phyloP scores from a whole-genome alignment of 192 early-diverging fungal species.

The Chytriomyces hyalinus region DNA sequence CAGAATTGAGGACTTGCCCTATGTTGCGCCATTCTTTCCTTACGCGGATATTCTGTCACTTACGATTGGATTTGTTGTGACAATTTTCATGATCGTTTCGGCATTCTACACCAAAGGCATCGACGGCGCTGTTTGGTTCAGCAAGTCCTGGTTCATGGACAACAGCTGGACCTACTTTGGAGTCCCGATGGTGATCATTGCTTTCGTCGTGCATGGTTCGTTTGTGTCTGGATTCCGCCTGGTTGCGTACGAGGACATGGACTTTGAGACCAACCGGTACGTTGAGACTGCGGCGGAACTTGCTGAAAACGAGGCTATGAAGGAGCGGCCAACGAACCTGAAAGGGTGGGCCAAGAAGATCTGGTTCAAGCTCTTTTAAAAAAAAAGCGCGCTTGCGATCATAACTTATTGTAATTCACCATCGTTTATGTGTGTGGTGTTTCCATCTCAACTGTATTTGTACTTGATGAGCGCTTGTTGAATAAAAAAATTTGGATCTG shows the following conservation, averaged over 20 bases:
- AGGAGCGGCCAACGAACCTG: conserved; percentile 24
- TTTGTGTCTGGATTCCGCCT: conserved; percentile 10
- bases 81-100: conserved; percentile 16
- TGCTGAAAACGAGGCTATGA: conserved; percentile 7
- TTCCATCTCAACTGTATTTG: background rate
- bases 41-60: conserved; percentile 26
- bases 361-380: conserved; percentile 34
- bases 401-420: background rate
- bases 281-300: conserved; percentile 20
- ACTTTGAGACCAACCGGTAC: conserved; percentile 31
- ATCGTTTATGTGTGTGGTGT: background rate
- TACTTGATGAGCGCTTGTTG: background rate
- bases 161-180: conserved; percentile 32
- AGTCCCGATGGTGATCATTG: conserved; percentile 17
- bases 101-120: conserved; percentile 23
- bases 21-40: conserved; percentile 31
- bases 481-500: no score
- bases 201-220: conserved; percentile 13
- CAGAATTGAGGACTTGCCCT: conserved; percentile 27
- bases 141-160: conserved; percentile 18
- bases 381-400: background rate
- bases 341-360: conserved; percentile 26
- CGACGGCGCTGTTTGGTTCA: conserved; percentile 13
- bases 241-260: conserved; percentile 33
- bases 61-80: conserved; percentile 22